Percentiles rank a stretch among this genome's conserved stretches.
Conservation (phyloP, 2,329 filamentous ascomycete genomes). For the Dichotomopilus funicola region DNA sequence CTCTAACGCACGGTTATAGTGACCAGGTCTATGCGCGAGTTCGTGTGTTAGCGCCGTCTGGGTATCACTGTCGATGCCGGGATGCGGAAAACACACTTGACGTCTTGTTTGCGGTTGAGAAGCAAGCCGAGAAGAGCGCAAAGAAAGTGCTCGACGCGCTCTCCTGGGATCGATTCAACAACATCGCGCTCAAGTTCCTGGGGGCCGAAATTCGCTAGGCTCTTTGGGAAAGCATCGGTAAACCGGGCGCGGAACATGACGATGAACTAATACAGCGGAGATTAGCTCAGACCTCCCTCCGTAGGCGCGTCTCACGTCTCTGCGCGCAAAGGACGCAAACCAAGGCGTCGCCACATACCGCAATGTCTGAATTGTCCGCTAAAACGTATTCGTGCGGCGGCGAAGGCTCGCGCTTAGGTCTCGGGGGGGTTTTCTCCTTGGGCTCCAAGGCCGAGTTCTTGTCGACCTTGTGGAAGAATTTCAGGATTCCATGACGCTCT, state of each 20-base stretch:
- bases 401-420: constrained; percentile 75
- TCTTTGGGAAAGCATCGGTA: constrained; percentile 80
- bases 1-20: constrained; percentile 88
- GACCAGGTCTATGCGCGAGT: constrained; percentile 60
- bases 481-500: constrained; percentile 54
- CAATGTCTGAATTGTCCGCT: constrained; percentile 85
- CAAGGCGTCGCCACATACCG: constrained; percentile 57
- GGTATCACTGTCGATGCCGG: no score
- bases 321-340: constrained; percentile 33
- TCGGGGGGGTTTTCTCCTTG: constrained; percentile 57
- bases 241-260: constrained; percentile 97
- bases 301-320: constrained; percentile 40
- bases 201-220: constrained; percentile 81
- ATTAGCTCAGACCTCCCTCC: constrained; percentile 29
- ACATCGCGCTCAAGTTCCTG: constrained; percentile 91
- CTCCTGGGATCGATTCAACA: constrained; percentile 67
- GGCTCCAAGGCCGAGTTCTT: constrained; percentile 38
- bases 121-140: constrained; percentile 84
- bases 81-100: constrained; percentile 64
- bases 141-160: constrained; percentile 79
- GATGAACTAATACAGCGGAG: constrained; percentile 64
- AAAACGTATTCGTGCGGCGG: constrained; percentile 85
- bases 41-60: no score
- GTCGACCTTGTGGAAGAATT: constrained; percentile 59
- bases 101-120: constrained; percentile 95